Conservation (phyloP, 257 asterid species). For the Solanum raphanifolium region DNA sequence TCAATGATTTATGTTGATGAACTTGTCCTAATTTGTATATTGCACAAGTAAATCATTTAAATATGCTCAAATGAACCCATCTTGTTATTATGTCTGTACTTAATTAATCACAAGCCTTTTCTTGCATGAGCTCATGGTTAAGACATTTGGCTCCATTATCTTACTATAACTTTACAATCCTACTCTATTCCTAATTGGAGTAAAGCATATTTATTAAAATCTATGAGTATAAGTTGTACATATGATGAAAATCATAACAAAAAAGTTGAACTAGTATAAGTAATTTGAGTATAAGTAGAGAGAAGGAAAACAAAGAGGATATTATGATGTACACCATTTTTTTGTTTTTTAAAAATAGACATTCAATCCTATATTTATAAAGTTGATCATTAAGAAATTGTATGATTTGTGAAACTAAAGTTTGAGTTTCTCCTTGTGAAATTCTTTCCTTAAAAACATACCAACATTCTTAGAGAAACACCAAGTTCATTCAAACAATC, state of each 20-base stretch:
- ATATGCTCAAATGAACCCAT: neutral
- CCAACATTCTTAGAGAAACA: too few species aligned
- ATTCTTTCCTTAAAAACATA: too few species aligned
- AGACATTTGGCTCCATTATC: too few species aligned
- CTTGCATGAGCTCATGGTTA: neutral
- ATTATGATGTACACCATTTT: neutral
- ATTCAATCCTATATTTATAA: neutral
- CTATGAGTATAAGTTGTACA: too few species aligned
- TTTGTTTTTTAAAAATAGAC: neutral
- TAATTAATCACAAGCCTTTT: neutral
- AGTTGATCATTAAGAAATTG: too few species aligned
- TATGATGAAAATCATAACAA: neutral
- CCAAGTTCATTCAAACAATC: too few species aligned
- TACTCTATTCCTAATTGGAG: neutral
- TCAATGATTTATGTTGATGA: neutral
- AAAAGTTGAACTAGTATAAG: neutral
- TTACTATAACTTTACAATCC: neutral
- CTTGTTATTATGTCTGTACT: neutral
- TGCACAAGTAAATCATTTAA: neutral
- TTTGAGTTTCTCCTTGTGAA: too few species aligned
- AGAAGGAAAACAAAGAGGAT: neutral
- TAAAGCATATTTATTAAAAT: neutral
- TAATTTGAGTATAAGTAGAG: too few species aligned
- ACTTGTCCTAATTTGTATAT: neutral
- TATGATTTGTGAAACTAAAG: too few species aligned